Conservation (phyloP, 768 basidiomycete species). For the Tubosaeta brunneosetosa region DNA sequence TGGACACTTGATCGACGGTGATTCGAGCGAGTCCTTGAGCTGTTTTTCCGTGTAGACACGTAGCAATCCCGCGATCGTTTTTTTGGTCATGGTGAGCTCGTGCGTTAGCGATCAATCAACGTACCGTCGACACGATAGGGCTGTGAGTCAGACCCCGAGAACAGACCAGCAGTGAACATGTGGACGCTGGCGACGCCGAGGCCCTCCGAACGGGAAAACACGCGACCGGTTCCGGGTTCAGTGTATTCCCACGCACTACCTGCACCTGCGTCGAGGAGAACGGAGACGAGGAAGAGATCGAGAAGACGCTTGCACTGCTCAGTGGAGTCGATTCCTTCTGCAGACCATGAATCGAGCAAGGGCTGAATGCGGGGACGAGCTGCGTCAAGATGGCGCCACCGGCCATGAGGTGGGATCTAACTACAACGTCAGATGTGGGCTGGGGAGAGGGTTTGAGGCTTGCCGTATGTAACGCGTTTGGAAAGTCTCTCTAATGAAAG, state of each 20-base stretch:
- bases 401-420: slow-evolving; percentile 82
- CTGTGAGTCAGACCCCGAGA: slow-evolving; percentile 57
- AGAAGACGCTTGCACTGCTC: slow-evolving; percentile 72
- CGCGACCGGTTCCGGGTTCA: slow-evolving; percentile 50
- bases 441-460: slow-evolving; percentile 18
- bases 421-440: background rate
- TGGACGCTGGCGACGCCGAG: slow-evolving; percentile 85
- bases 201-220: slow-evolving; percentile 70
- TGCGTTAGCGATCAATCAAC: slow-evolving; percentile 2
- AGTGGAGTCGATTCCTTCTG: slow-evolving; percentile 37
- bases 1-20: slow-evolving; percentile 52
- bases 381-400: slow-evolving; percentile 86
- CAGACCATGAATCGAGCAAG: slow-evolving; percentile 54
- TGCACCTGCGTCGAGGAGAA: slow-evolving; percentile 92
- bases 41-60: slow-evolving; percentile 25
- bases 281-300: slow-evolving; percentile 87
- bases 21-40: slow-evolving; percentile 68
- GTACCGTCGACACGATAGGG: slow-evolving; percentile 78
- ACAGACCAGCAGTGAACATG: slow-evolving; percentile 84
- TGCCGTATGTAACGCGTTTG: slow-evolving; percentile 59
- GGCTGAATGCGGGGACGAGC: slow-evolving; percentile 60
- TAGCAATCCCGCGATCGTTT: slow-evolving; percentile 1
- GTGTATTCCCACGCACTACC: slow-evolving; percentile 77
- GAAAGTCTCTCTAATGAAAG: slow-evolving; percentile 67
- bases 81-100: background rate